Evolutionary conservation across 2,329 filamentous ascomycete genomes (phyloP).

Genomic region (Tolypocladium sp.): DNA sequence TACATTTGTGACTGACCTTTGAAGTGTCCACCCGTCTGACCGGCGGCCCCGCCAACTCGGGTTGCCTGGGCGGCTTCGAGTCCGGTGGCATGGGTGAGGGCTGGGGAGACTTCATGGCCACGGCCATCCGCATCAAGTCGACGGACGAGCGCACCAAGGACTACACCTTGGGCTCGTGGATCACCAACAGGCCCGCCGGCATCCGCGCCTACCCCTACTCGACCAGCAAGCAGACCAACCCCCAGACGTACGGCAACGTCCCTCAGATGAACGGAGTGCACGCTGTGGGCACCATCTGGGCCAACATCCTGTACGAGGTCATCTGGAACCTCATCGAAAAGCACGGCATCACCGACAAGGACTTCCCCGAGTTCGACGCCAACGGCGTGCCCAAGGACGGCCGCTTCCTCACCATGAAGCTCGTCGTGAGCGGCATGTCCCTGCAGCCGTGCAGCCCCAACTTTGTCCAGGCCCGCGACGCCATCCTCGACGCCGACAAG

Average conservation of each 20-base stretch:
- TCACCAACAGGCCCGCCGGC: slow-evolving; percentile 30
- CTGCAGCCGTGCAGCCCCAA: slow-evolving; percentile 48
- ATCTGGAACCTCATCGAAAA: slow-evolving; percentile 50
- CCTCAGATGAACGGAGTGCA: slow-evolving; percentile 31
- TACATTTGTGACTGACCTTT: slow-evolving; percentile 8
- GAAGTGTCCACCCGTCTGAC: slow-evolving; percentile 47
- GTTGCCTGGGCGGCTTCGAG: slow-evolving; percentile 37
- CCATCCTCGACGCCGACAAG: slow-evolving; percentile 45
- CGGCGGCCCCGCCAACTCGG: slow-evolving; percentile 44
- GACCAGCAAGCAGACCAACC: slow-evolving; percentile 38
- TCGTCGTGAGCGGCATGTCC: slow-evolving; percentile 42
- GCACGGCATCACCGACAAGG: slow-evolving; percentile 38
- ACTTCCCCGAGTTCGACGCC: slow-evolving; percentile 28
- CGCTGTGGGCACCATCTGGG: slow-evolving; percentile 42
- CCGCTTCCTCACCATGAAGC: slow-evolving; percentile 40
- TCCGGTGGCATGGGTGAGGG: slow-evolving; percentile 49
- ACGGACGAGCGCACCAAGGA: slow-evolving; percentile 33
- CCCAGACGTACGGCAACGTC: slow-evolving; percentile 35
- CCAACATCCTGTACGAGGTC: slow-evolving; percentile 43
- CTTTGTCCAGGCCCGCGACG: slow-evolving; percentile 42
- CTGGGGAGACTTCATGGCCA: slow-evolving; percentile 48
- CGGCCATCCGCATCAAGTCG: slow-evolving; percentile 36
- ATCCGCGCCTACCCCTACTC: slow-evolving; percentile 43
- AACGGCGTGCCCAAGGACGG: slow-evolving; percentile 42
- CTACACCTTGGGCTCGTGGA: slow-evolving; percentile 42